Base-by-base conservation (phyloP, 352 stramenopile genomes). In the Phytopythium boreale region DNA sequence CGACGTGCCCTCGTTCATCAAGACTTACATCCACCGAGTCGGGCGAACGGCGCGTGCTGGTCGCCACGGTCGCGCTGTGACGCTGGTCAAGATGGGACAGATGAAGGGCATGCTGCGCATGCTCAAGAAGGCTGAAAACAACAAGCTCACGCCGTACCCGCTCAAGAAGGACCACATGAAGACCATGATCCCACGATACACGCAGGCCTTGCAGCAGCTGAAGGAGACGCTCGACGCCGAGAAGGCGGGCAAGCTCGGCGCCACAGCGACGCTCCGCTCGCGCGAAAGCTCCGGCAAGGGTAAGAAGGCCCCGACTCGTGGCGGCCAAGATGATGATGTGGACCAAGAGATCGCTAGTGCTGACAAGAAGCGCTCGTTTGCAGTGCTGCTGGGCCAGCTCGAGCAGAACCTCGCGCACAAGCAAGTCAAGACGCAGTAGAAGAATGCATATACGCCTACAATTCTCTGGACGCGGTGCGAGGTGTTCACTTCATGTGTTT, bases 11-110 rank as follows among this genome's bases (percentile, higher is more conserved):
- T 87, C 78, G 4, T 92, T 96, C 66, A 75, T 95, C 62, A 96
- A 97, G 71, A 98, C 90, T 61, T 98, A 96, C 67, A 93, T 96
- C 61, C 88, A 96, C 69, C 86, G 88, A 41, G 88, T 95, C 9
- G 88, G 88, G 47, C 86, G 88, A 52, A 94, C 88, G 2, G 88
- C 88, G 39, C 82, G 88, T 75, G 88, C 88, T 51, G 88, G 88
- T n/a, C 83, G 85, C 24, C 72, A 84, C 31, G 88, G 88, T 57
- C 77, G 80, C 49, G 79, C 67, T 61, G 82, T 94, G 62, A 96
- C 87, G 58, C 75, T 96, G 0, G 84, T 96, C 36, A 92, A 95
- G 66, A 84, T 80, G 68, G 87, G 88, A 2, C 87, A 95, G 60
- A 84, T 87, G 71, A 93, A 92, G 68, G 77, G 75, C 10, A 81